phyloP scores from a whole-genome alignment of 495 filamentous ascomycete genomes.

The Hypoxylon rickii region DNA sequence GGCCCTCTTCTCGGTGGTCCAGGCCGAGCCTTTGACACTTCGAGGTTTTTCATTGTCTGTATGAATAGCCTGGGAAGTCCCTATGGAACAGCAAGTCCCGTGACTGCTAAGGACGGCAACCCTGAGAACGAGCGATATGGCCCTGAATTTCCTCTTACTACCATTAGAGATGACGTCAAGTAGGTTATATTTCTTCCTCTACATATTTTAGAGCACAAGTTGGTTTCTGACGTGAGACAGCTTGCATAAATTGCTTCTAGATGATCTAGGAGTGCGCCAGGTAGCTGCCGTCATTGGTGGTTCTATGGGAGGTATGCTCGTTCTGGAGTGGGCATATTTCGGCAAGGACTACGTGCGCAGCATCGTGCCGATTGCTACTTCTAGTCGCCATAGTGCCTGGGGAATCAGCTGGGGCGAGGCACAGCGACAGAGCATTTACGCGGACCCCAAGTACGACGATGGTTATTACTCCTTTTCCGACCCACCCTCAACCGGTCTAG shows the following conservation, averaged over 20 bases:
- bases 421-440: conserved; percentile 96
- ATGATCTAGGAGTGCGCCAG: conserved; percentile 83
- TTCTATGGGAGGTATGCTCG: conserved; percentile 98
- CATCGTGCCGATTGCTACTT: conserved; percentile 94
- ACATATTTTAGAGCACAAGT: conserved; percentile 4
- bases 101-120: conserved; percentile 84
- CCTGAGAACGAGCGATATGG: conserved; percentile 78
- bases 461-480: conserved; percentile 88
- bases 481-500: conserved; percentile 82
- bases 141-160: conserved; percentile 94
- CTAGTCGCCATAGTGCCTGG: conserved; percentile 95
- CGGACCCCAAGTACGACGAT: conserved; percentile 96
- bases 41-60: conserved; percentile 92
- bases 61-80: conserved; percentile 96
- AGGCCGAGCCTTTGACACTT: conserved; percentile 89
- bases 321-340: conserved; percentile 95
- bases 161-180: conserved; percentile 93
- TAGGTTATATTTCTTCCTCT: conserved; percentile 47
- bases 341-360: conserved; percentile 90
- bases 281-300: conserved; percentile 91
- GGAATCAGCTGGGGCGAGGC: conserved; percentile 99
- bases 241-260: conserved; percentile 88
- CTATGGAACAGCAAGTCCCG: conserved; percentile 93
- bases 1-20: conserved; percentile 88
- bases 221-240: conserved; percentile 47